phyloP scores from a whole-genome alignment of 768 basidiomycete species.

The Suillus cothurnatus region DNA sequence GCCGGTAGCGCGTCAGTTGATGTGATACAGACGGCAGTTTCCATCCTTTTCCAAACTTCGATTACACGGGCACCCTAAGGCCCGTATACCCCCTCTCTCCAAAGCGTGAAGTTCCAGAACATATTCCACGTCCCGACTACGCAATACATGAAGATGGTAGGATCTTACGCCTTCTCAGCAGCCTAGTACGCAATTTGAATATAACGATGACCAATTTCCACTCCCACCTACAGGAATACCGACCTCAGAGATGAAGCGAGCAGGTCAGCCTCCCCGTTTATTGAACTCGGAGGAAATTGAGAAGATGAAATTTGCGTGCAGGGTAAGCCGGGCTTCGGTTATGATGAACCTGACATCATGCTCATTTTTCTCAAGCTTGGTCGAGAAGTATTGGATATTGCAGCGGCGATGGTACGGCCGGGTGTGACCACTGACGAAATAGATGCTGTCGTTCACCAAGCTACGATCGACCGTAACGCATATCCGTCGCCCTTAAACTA shows the following conservation, averaged over 20 bases:
- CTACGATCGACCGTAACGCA: conserved; percentile 83
- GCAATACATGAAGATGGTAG: conserved; percentile 61
- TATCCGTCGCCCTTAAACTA: conserved; percentile 97
- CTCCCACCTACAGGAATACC: conserved; percentile 51
- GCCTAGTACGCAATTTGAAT: conserved; percentile 34
- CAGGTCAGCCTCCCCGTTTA: conserved; percentile 65
- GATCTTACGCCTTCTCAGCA: conserved; percentile 29
- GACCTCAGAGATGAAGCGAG: conserved; percentile 54
- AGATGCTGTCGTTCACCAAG: conserved; percentile 92
- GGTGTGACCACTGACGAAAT: conserved; percentile 96
- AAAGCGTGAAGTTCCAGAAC: conserved; percentile 73
- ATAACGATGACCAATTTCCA: background rate
- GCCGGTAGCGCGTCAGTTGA: conserved; percentile 5
- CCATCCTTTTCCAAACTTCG: conserved; percentile 76
- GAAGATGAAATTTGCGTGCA: conserved; percentile 86
- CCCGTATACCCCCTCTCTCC: conserved; percentile 89
- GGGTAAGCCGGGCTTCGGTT: conserved; percentile 50
- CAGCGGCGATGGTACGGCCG: conserved; percentile 83
- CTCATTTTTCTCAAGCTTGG: conserved; percentile 56
- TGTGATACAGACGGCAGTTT: conserved; percentile 65
- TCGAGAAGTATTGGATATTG: conserved; percentile 91
- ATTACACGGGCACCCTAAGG: conserved; percentile 78
- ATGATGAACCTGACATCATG: background rate
- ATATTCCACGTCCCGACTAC: conserved; percentile 90
- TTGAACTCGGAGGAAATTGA: conserved; percentile 76